A percentile compares a stretch with the other conserved stretches of the same genome.
Evolutionary conservation across 306 rosid species (phyloP).

Genomic region (Alnus glutinosa): DNA sequence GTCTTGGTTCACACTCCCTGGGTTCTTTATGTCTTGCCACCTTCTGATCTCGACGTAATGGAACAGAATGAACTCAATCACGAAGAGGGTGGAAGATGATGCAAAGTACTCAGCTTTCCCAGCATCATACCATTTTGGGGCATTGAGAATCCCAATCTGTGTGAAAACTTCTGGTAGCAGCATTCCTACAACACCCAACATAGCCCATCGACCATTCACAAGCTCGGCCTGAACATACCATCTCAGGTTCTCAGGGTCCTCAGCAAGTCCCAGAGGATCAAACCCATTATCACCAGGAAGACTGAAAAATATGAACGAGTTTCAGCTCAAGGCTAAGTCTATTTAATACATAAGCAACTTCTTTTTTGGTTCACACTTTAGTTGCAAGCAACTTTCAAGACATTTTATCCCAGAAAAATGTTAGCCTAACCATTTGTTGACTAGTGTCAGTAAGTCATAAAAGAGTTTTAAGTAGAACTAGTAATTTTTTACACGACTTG

Average conservation of each 20-base stretch:
- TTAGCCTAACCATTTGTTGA: too few relatives aligned
- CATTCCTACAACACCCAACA: conserved; percentile 98
- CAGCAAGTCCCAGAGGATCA: conserved; percentile 90
- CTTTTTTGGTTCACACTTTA: too few relatives aligned
- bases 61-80: conserved; percentile 94
- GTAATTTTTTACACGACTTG: too few relatives aligned
- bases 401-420: background rate
- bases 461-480: too few relatives aligned
- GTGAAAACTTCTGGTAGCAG: conserved; percentile 90
- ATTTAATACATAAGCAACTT: background rate
- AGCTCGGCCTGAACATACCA: conserved; percentile 96
- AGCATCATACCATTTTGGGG: conserved; percentile 91
- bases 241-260: conserved; percentile 92
- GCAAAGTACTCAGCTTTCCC: conserved; percentile 91
- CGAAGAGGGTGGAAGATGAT: conserved; percentile 89
- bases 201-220: conserved; percentile 92
- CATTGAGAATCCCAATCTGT: conserved; percentile 68
- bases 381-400: background rate
- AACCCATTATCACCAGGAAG: conserved; percentile 98
- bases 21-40: conserved; percentile 99
- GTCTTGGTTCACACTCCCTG: conserved; percentile 95
- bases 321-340: background rate
- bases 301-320: conserved; percentile 34
- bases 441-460: too few relatives aligned
- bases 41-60: conserved; percentile 95